phyloP scores from a whole-genome alignment of 2,329 filamentous ascomycete species.

The Aspergillus fructus region DNA sequence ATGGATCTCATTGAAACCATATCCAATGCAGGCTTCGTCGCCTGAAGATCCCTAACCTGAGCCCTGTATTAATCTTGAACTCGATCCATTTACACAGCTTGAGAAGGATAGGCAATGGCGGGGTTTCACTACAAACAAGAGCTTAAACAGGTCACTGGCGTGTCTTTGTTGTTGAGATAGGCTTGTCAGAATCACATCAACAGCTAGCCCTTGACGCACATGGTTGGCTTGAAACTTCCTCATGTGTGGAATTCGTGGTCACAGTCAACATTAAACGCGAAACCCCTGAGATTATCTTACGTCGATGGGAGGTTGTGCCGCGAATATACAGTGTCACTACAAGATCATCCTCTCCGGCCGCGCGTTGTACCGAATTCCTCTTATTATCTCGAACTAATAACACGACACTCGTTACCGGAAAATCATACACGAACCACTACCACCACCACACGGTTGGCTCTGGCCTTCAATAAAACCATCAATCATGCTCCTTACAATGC shows the following conservation, averaged over 20 bases:
- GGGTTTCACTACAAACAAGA: slow-evolving; percentile 16
- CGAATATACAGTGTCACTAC: slow-evolving; percentile 10
- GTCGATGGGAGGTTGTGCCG: slow-evolving; percentile 17
- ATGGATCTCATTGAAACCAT: slow-evolving; percentile 10
- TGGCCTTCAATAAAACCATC: slow-evolving; percentile 20
- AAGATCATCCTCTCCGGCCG: slow-evolving; percentile 17
- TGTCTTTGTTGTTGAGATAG: slow-evolving; percentile 20
- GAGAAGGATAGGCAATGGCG: slow-evolving; percentile 13
- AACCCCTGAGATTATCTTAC: slow-evolving; percentile 18
- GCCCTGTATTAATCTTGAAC: slow-evolving; percentile 13
- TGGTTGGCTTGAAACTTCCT: slow-evolving; percentile 20
- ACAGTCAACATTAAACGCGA: slow-evolving; percentile 19
- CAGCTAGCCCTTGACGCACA: slow-evolving; percentile 19
- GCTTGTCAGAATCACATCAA: slow-evolving; percentile 18
- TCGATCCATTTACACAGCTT: slow-evolving; percentile 17
- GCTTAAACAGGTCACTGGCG: slow-evolving; percentile 15
- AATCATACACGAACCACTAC: slow-evolving; percentile 18
- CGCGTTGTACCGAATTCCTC: slow-evolving; percentile 16
- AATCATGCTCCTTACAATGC: slow-evolving; percentile 40
- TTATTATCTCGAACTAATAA: slow-evolving; percentile 19
- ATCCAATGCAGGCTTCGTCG: slow-evolving; percentile 4
- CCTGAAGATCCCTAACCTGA: slow-evolving; percentile 12
- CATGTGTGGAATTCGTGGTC: slow-evolving; percentile 20
- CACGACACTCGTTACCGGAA: slow-evolving; percentile 17
- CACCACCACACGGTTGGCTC: slow-evolving; percentile 16